Percentiles rank a stretch among this genome's conserved stretches.
Evolutionary conservation across 352 stramenopile genomes (phyloP).

Genomic region (Phytophthora litchii): DNA sequence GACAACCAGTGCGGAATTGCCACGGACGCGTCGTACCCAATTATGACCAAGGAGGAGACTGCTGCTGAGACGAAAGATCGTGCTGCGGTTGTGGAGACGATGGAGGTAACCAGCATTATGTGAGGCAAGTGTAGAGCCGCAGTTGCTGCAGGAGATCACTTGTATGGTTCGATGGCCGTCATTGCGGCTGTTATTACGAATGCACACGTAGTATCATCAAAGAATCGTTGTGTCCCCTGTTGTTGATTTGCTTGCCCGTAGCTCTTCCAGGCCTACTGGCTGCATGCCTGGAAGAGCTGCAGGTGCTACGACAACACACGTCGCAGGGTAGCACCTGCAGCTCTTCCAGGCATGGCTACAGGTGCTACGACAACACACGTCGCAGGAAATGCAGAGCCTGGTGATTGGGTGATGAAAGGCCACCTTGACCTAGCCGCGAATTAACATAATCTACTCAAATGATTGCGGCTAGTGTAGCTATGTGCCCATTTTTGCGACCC

Average conservation of each 20-base stretch:
- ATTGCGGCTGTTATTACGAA: constrained; percentile 16
- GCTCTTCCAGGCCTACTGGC: too few species aligned
- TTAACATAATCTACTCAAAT: constrained; percentile 14
- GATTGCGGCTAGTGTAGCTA: constrained; percentile 8
- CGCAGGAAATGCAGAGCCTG: background rate
- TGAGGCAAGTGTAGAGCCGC: constrained; percentile 7
- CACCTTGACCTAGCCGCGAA: background rate
- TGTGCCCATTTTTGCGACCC: background rate
- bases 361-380: too few species aligned
- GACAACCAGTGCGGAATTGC: constrained; percentile 96
- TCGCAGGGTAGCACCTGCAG: too few species aligned
- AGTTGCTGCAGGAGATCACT: background rate
- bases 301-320: too few species aligned
- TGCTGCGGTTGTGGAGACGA: constrained; percentile 20
- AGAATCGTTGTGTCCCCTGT: background rate
- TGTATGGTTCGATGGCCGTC: constrained; percentile 3
- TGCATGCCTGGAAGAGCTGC: too few species aligned
- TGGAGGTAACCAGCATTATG: constrained; percentile 38
- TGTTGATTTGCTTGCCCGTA: constrained; percentile 3
- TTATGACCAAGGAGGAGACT: constrained; percentile 36
- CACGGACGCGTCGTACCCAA: constrained; percentile 78
- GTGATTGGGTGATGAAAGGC: background rate
- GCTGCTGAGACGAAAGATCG: background rate
- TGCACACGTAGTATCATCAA: constrained; percentile 12
- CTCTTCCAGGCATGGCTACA: too few species aligned